Percentiles rank a stretch among this genome's conserved stretches.
These are phyloP conservation scores for Talaromyces wortmannii DNA, from an alignment of 495 filamentous ascomycete species.

Conservation along the genomic window DNA sequence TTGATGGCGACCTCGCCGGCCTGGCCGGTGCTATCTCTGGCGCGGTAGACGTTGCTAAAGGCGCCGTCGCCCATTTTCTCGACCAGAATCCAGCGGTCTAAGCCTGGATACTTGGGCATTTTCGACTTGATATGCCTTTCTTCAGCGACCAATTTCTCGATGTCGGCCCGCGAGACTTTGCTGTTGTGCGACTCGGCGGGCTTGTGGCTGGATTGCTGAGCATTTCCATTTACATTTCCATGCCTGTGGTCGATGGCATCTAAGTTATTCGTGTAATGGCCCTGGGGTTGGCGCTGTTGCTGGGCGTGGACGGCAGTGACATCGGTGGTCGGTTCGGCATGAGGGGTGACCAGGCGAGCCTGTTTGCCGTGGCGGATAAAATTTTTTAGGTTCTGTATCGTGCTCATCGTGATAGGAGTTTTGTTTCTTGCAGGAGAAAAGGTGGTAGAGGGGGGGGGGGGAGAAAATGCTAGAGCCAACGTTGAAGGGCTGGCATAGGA, in stretches of 20 bases:
- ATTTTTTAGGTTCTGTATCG: constrained; percentile 90
- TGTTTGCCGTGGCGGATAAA: constrained; percentile 99
- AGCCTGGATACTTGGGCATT: constrained; percentile 83
- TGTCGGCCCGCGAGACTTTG: constrained; percentile 41
- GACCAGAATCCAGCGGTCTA: constrained; percentile 82
- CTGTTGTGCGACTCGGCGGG: constrained; percentile 34
- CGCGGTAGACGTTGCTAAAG: constrained; percentile 97
- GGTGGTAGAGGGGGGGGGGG: neutral
- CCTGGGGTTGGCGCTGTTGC: constrained; percentile 46
- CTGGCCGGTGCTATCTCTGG: constrained; percentile 62
- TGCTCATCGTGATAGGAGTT: constrained; percentile 52
- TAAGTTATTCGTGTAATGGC: constrained; percentile 47
- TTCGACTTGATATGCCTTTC: constrained; percentile 79
- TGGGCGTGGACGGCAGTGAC: constrained; percentile 62
- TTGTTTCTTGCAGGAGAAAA: neutral
- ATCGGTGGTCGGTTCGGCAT: constrained; percentile 61
- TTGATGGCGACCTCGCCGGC: constrained; percentile 90
- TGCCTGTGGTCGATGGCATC: constrained; percentile 48
- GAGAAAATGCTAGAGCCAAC: neutral
- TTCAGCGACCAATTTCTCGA: constrained; percentile 83
- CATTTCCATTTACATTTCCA: constrained; percentile 53
- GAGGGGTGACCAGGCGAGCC: constrained; percentile 62
- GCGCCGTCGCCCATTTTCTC: constrained; percentile 99
- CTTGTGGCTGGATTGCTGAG: constrained; percentile 46
- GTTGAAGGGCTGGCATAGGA: neutral